A percentile compares a stretch with the other conserved stretches of the same genome.
Conservation (phyloP, 108 stramenopile species). For the Craspedostauros australis region DNA sequence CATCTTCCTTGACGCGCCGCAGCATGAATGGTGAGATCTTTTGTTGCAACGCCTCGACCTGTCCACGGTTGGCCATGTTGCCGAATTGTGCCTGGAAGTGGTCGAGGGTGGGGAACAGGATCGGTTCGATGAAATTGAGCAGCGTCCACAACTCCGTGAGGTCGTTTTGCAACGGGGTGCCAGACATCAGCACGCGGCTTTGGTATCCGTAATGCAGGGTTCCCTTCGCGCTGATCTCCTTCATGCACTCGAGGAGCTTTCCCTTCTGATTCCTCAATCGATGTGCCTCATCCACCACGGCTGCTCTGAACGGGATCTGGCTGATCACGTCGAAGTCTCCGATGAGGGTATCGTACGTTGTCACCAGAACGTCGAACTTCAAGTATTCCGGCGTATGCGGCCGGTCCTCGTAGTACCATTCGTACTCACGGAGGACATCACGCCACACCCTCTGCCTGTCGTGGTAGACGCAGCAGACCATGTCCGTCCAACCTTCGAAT, state of each 20-base stretch:
- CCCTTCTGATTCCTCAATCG: slow-evolving; percentile 90
- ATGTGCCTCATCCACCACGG: slow-evolving; percentile 98
- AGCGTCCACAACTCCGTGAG: slow-evolving; percentile 96
- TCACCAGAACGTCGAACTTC: slow-evolving; percentile 93
- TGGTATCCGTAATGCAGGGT: slow-evolving; percentile 88
- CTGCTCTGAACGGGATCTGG: slow-evolving; percentile 80
- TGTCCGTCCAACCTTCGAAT: slow-evolving; percentile 95
- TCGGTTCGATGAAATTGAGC: slow-evolving; percentile 96
- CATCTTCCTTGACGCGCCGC: slow-evolving; percentile 95
- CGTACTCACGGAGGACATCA: slow-evolving; percentile 94
- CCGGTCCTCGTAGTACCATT: slow-evolving; percentile 96
- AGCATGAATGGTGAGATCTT: slow-evolving; percentile 97
- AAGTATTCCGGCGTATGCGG: slow-evolving; percentile 93
- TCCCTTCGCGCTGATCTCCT: slow-evolving; percentile 81
- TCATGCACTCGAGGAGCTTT: slow-evolving; percentile 92
- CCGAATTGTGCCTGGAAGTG: slow-evolving; percentile 87
- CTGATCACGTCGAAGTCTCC: slow-evolving; percentile 87
- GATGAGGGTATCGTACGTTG: slow-evolving; percentile 91
- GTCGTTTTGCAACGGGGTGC: slow-evolving; percentile 99
- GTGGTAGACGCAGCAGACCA: slow-evolving; percentile 95
- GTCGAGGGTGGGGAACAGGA: slow-evolving; percentile 84
- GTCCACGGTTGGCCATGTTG: slow-evolving; percentile 86
- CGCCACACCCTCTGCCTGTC: slow-evolving; percentile 92
- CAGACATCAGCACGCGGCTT: slow-evolving; percentile 95
- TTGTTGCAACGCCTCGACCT: slow-evolving; percentile 86